Evolutionary conservation across 805 yeast genomes (phyloP).

Genomic region (Hagleromyces aurorensis): DNA sequence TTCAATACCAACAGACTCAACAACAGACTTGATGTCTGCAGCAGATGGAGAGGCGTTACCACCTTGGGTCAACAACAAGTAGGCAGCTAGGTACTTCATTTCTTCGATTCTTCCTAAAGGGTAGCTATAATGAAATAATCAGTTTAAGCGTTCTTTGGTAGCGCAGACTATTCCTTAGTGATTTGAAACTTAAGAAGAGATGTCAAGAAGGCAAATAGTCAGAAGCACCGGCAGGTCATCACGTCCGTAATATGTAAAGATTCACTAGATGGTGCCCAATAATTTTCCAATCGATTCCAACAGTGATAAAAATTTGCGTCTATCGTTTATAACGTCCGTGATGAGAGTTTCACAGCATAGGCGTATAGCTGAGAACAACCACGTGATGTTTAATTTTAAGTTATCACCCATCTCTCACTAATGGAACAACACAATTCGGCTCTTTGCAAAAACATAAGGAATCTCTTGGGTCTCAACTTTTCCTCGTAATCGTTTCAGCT

Average conservation of each 20-base stretch:
- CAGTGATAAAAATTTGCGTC: conserved; percentile 9
- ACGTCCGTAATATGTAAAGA: not conserved
- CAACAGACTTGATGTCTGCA: conserved; percentile 61
- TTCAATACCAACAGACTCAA: conserved; percentile 73
- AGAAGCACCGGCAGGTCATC: not conserved
- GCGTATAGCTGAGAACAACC: conserved; percentile 4
- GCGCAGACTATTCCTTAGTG: conserved; percentile 34
- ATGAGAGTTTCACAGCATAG: conserved; percentile 6
- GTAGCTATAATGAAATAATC: conserved; percentile 28
- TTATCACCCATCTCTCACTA: too few relatives aligned
- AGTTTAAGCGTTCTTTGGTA: conserved; percentile 30
- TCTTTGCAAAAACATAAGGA: too few relatives aligned
- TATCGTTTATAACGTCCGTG: conserved; percentile 13
- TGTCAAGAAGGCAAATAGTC: too few relatives aligned
- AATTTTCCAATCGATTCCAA: not conserved
- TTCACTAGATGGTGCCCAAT: not conserved
- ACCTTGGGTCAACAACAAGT: conserved; percentile 81
- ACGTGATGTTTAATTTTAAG: too few relatives aligned
- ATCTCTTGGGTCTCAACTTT: too few relatives aligned
- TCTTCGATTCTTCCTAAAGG: conserved; percentile 12
- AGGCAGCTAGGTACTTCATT: conserved; percentile 92
- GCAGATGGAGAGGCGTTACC: conserved; percentile 80
- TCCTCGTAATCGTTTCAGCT: too few relatives aligned
- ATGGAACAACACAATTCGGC: too few relatives aligned
- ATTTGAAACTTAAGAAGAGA: conserved; percentile 3